Percentiles rank a stretch among this genome's conserved stretches.
Evolutionary conservation across 352 stramenopile species (phyloP).

Genomic region (Phytophthora crassamura): DNA sequence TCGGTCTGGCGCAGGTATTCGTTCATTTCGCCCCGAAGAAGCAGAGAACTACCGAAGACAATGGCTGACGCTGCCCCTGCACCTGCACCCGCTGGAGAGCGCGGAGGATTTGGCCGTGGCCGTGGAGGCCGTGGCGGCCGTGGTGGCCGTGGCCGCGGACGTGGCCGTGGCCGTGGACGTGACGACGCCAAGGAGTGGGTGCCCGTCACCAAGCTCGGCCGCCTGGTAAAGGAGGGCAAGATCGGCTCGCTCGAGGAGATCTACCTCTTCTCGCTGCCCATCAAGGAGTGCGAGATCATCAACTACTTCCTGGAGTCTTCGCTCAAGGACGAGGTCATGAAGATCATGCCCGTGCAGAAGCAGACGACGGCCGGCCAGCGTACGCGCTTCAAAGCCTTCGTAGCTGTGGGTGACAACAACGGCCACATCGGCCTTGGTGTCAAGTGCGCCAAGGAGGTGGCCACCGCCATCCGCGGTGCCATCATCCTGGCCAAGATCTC

Average conservation of each 20-base stretch:
- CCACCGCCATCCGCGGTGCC: conserved; percentile 98
- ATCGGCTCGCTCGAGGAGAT: conserved; percentile 99
- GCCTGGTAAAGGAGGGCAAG: conserved; percentile 99
- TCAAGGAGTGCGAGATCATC: conserved; percentile 99
- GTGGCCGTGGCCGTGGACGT: conserved; percentile 86
- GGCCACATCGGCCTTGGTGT: conserved; percentile 99
- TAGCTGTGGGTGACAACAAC: conserved; percentile 98
- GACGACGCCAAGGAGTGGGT: conserved; percentile 97
- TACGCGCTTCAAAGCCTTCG: conserved; percentile 99
- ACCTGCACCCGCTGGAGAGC: conserved; percentile 80
- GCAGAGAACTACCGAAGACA: conserved; percentile 41
- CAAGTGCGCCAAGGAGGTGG: conserved; percentile 99
- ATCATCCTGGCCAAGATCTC: conserved; percentile 99
- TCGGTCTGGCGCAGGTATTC: conserved; percentile 45
- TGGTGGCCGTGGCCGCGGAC: conserved; percentile 75
- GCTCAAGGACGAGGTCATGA: conserved; percentile 99
- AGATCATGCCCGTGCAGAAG: conserved; percentile 99
- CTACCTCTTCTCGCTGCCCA: conserved; percentile 99
- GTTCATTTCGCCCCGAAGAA: conserved; percentile 89
- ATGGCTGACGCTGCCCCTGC: conserved; percentile 80
- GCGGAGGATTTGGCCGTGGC: conserved; percentile 94
- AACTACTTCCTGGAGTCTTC: conserved; percentile 98
- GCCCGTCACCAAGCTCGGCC: conserved; percentile 99
- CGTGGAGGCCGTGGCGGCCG: conserved; percentile 86
- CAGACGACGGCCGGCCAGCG: conserved; percentile 99